phyloP scores from a whole-genome alignment of 805 yeast genomes.

The Candida ortonii region DNA sequence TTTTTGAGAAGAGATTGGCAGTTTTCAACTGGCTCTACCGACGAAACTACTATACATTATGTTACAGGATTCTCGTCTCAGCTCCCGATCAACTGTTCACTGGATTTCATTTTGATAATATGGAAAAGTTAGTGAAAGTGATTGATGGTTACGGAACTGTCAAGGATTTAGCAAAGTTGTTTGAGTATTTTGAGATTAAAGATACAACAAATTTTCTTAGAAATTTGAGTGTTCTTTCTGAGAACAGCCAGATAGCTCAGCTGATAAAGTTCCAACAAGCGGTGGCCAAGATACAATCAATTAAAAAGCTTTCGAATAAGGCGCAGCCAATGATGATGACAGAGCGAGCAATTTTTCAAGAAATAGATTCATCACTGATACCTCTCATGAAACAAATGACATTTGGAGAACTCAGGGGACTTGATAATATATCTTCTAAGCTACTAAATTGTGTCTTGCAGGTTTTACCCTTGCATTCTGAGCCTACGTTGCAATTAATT shows the following conservation, averaged over 20 bases:
- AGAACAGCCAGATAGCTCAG: constrained; percentile 2
- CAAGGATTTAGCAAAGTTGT: constrained; percentile 16
- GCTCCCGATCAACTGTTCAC: constrained; percentile 11
- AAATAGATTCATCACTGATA: too few relatives aligned
- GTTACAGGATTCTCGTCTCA: constrained; percentile 10
- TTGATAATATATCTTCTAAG: too few relatives aligned
- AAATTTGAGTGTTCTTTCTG: constrained; percentile 1
- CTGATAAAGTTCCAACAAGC: constrained; percentile 2
- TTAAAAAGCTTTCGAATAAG: background rate
- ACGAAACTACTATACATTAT: constrained; percentile 15
- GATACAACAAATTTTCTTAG: constrained; percentile 5
- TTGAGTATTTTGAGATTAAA: constrained; percentile 13
- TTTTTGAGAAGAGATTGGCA: constrained; percentile 16
- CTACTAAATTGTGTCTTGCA: too few relatives aligned
- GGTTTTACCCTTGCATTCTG: too few relatives aligned
- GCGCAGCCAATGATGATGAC: too few relatives aligned
- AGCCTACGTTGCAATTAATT: too few relatives aligned
- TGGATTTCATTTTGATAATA: constrained; percentile 12
- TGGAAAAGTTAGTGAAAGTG: constrained; percentile 14
- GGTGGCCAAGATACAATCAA: background rate
- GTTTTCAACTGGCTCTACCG: constrained; percentile 24
- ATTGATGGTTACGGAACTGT: constrained; percentile 25
- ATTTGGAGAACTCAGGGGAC: too few relatives aligned
- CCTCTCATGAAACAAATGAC: too few relatives aligned
- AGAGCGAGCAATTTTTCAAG: too few relatives aligned